These are phyloP conservation scores for Hordeum vulgare DNA, from an alignment of 176 grass and related monocot genomes.

Conservation along the genomic window MorexV3_pseudomolecules_assembly NC_058523.1:462134531-462135030, in stretches of 20 bases:
- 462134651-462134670: conserved; percentile 68
- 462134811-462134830: background rate
- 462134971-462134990: background rate
- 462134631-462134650: conserved; percentile 30
- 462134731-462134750: conserved; percentile 56
- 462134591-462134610: background rate
- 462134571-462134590: conserved; percentile 14
- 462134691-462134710: conserved; percentile 72
- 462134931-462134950: background rate
- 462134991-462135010: conserved; percentile 47
- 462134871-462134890: background rate
- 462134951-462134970: background rate
- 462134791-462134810: background rate
- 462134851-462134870: conserved; percentile 65
- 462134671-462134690: conserved; percentile 90
- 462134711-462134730: conserved; percentile 62
- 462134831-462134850: conserved; percentile 25
- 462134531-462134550: conserved; percentile 79
- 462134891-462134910: background rate
- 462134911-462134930: background rate
- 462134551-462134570: conserved; percentile 83
- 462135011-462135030: conserved; percentile 50
- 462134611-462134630: background rate
- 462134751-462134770: conserved; percentile 71
- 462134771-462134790: conserved; percentile 17